Evolutionary conservation across 768 basidiomycete genomes (phyloP), one percentile per base, ranked within the genome.

Genomic region (Russula virescens): DNA sequence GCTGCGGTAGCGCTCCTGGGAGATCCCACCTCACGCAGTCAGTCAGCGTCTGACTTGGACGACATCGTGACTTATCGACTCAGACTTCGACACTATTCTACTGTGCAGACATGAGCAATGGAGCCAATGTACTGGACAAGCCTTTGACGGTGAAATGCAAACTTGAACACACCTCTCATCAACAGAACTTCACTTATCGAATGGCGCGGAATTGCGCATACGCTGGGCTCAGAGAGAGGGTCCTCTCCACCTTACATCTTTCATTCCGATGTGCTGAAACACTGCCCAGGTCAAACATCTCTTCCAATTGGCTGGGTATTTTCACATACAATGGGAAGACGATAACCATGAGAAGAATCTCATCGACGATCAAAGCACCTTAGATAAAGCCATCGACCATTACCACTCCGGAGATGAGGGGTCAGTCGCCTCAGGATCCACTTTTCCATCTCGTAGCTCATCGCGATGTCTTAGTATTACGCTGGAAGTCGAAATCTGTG

Each of bases 301-400:
- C 64, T 97, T 93, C 71, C 81, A 86, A 1, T 81, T 96, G 25
- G 84, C 80, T 48, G 82, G 83, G 5, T 75, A 84, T 6, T 96
- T 89, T 69, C 78, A 78, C 5, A 86, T 98, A 60, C 79, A 85
- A 6, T 97, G 93, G 75, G 88, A 85, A 68, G 93, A 94, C 69
- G 92, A 97, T 70, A 92, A 95, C 62, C 88, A 87, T 62, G 92
- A 94, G 71, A 80, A 83, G 60, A 84, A 80, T 25, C 80, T 79
- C 64, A 89, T 94, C 66, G 74, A 78, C 0, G 83, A 80, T n/a
- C 91, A 96, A 60, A 71, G 74, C 6, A 89, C 95, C 69, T 79
- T 97, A 21, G 82, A 85, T 1, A 94, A 96, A 67, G 94, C 94
- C 1, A 89, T 98, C 61, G 79, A 83, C 38, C 97, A 93, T 73